A percentile compares a stretch with the other conserved stretches of the same genome.
Conservation (phyloP, 805 yeast genomes). For the Suhomyces sp. region DNA sequence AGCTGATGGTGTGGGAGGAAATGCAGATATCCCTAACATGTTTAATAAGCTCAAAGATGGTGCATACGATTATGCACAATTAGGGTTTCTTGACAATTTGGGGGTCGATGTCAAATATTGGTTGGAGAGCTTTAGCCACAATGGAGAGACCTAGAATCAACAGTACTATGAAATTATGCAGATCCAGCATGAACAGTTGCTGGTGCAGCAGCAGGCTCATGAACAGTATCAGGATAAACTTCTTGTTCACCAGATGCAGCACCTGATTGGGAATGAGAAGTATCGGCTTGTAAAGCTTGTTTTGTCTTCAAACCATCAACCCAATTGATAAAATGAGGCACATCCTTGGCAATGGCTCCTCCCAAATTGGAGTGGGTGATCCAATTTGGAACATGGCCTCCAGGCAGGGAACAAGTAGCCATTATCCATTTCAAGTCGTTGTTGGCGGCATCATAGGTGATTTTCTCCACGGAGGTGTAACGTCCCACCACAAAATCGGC, state of each 20-base stretch:
- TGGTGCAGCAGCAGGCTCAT: background rate
- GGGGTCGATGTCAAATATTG: slow-evolving; percentile 44
- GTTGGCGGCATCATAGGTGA: slow-evolving; percentile 20
- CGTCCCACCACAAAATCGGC: slow-evolving; percentile 26
- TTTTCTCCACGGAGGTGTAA: slow-evolving; percentile 38
- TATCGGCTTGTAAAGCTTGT: slow-evolving; percentile 1
- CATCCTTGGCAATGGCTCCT: slow-evolving; percentile 40
- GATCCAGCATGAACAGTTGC: background rate
- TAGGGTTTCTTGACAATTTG: slow-evolving; percentile 40
- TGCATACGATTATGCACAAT: slow-evolving; percentile 29
- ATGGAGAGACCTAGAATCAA: slow-evolving; percentile 17
- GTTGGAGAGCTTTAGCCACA: slow-evolving; percentile 31
- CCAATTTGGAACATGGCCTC: slow-evolving; percentile 41
- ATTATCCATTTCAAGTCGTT: slow-evolving; percentile 33
- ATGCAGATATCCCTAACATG: slow-evolving; percentile 3
- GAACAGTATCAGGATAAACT: background rate
- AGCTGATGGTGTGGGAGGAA: background rate
- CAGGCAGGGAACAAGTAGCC: slow-evolving; percentile 41
- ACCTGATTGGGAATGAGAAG: background rate
- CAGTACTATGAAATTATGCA: background rate
- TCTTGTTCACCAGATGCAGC: no score
- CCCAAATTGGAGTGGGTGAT: slow-evolving; percentile 29
- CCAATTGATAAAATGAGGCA: slow-evolving; percentile 39
- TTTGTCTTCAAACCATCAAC: slow-evolving; percentile 9
- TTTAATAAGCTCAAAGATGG: slow-evolving; percentile 20